Evolutionary conservation across 2,329 filamentous ascomycete species (phyloP).

Genomic region (Monosporascus sp.): DNA sequence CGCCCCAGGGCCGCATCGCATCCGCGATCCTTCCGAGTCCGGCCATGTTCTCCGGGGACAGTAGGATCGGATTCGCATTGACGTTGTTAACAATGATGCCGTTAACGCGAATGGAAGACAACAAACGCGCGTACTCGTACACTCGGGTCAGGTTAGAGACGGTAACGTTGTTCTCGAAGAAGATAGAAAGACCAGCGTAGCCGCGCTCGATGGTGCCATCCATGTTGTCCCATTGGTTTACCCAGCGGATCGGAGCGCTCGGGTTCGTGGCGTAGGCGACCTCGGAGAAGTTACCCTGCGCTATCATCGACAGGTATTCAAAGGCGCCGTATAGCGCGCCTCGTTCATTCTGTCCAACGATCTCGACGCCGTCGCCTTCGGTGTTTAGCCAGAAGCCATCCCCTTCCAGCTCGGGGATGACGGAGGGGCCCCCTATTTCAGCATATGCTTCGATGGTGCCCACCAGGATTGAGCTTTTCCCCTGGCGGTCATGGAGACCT

Average conservation of each 20-base stretch:
- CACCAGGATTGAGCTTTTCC: constrained; percentile 34
- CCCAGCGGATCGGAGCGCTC: constrained; percentile 54
- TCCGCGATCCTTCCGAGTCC: constrained; percentile 60
- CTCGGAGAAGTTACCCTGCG: constrained; percentile 34
- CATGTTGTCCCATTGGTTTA: constrained; percentile 71
- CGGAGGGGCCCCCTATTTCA: constrained; percentile 27
- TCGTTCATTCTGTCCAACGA: constrained; percentile 61
- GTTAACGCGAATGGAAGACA: constrained; percentile 63
- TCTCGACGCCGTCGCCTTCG: constrained; percentile 41
- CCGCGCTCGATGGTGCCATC: constrained; percentile 63
- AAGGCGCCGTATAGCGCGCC: constrained; percentile 66
- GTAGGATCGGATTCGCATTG: constrained; percentile 57
- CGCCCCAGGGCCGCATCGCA: constrained; percentile 60
- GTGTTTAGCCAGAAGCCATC: constrained; percentile 60
- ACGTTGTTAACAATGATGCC: constrained; percentile 67
- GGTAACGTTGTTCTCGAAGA: constrained; percentile 54
- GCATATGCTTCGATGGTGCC: constrained; percentile 42
- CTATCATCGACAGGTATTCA: constrained; percentile 60
- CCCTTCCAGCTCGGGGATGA: constrained; percentile 37
- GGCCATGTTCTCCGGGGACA: constrained; percentile 52
- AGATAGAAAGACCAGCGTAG: constrained; percentile 63
- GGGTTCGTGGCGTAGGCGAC: constrained; percentile 49
- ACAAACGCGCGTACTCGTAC: constrained; percentile 57
- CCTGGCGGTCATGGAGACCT: constrained; percentile 11
- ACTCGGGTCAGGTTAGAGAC: constrained; percentile 55